Evolutionary conservation across 139 green algal genomes (phyloP), one percentile per base, ranked within the genome.

Genomic region (Chlorella sp.): DNA sequence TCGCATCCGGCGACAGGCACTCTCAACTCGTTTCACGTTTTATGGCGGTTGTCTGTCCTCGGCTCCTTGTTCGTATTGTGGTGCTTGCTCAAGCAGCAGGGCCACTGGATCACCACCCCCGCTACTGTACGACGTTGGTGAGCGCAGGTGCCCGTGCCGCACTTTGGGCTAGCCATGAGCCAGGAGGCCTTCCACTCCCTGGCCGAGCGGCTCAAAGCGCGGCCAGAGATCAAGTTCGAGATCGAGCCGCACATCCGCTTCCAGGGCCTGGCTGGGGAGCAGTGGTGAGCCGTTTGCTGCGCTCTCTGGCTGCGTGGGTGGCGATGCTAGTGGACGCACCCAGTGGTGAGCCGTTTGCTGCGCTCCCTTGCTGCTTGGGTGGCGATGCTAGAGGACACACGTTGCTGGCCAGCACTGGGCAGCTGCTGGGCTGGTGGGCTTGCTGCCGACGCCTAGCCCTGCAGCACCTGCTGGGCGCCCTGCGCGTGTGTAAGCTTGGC

Each of bases 171-270:
- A 0, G 88, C 80, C 3, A 74, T 96, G 36, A 72, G 51, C 6
- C 36, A 88, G 49, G 55, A 86, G 1, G 50, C 90, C 33, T 97
- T 97, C 69, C 82, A 95, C 49, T 34, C 32, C 2, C 85, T 97
- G 32, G 86, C 92, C 20, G 62, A 70, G n/a, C 71, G 77, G 3
- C 55, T 95, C 2, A 59, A 76, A 36, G 67, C 42, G 1, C 17
- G 10, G 27, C 26, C 29, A 1, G 49, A 24, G 24, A 74, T 93
- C 27, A 22, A 76, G 34, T 96, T 97, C 60, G 80, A 86, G 1
- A 90, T 96, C 0, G 74, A 91, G 74, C 93, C 93, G 10, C 91
- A 96, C 80, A 55, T 95, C 26, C 76, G 91, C 0, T 96, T 96
- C 68, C 1, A 80, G 67, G 91, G 91, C 70, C 51, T 79, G 63